Evolutionary conservation across 192 early-diverging fungal species (phyloP).

Genomic region (Backusella liffmaniae): DNA sequence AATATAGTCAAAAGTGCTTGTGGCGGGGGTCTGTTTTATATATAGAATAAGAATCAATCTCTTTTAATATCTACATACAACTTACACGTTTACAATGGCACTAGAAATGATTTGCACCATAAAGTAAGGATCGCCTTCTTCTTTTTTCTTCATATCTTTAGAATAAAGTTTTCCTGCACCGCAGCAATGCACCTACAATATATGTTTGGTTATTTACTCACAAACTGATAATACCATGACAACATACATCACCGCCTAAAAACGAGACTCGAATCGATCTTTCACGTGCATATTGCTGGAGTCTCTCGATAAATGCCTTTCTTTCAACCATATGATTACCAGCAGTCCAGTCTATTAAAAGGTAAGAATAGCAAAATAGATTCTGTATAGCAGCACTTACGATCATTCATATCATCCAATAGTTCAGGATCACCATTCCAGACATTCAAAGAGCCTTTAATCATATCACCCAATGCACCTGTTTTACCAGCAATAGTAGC

Average conservation of each 20-base stretch:
- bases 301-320: constrained; percentile 54
- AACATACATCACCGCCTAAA: constrained; percentile 75
- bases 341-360: constrained; percentile 53
- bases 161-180: constrained; percentile 61
- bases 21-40: constrained; percentile 58
- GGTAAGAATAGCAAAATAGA: not conserved
- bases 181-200: constrained; percentile 56
- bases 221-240: not conserved
- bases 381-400: constrained; percentile 31
- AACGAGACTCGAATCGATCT: constrained; percentile 72
- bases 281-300: constrained; percentile 64
- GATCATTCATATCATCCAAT: constrained; percentile 84
- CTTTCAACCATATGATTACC: constrained; percentile 69
- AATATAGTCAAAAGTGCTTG: constrained; percentile 63
- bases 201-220: too few relatives aligned
- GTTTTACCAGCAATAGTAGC: constrained; percentile 57
- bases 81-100: constrained; percentile 72
- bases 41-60: too few relatives aligned
- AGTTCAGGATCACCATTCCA: constrained; percentile 82
- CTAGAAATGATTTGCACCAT: constrained; percentile 82
- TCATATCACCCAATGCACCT: constrained; percentile 45
- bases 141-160: constrained; percentile 47
- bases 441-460: constrained; percentile 22
- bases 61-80: not conserved
- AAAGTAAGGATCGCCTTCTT: constrained; percentile 60